Evolutionary conservation across 345 rosid species (phyloP), one percentile per base, ranked within the genome.

Genomic region (Noccaea caerulescens): DNA sequence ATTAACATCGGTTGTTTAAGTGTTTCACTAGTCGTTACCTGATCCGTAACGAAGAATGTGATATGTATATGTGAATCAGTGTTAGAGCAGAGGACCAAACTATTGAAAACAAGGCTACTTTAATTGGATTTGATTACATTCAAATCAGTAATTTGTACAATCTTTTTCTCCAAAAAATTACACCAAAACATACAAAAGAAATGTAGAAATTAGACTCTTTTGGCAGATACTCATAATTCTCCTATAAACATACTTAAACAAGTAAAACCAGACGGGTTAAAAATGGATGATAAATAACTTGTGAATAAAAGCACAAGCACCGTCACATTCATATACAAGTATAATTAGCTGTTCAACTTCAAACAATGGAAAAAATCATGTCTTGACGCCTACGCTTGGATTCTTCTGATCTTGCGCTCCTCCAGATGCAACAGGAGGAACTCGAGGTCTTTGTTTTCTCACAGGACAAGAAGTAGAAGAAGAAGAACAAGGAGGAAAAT

Each of bases 311-410:
- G 3, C 10, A 50, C 37, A 71, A 58, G 32, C 25, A 12, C 25
- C 58, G 50, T 23, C 63, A 42, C 62, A 63, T 57, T 42, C 32
- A 11, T 66, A 18, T 37, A 66, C 77, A 56, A 32, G 7, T 65
- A 65, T 14, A 46, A 1, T 30, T 30, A 58, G 43, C 41, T 47
- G 50, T 65, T 27, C 72, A 32, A 39, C 42, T 65, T 27, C 72
- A 32, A 39, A 57, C 9, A 20, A 73, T 65, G 51, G 4, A 16
- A 57, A 9, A 18, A 58, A 59, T 74, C 63, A 59, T 58, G 37
- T 51, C 25, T 49, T 25, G 14, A 45, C 20, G 57, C 25, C 42
- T 53, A 34, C 11, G 27, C 49, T 42, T 62, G 36, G 27, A 33
- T 37, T 32, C n/a, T 71, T 72, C 57, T 45, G 13, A 36, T 36